Evolutionary conservation across 1,284 basidiomycete species (phyloP), one percentile per base, ranked within the genome.

Genomic region (Austropuccinia psidii): DNA sequence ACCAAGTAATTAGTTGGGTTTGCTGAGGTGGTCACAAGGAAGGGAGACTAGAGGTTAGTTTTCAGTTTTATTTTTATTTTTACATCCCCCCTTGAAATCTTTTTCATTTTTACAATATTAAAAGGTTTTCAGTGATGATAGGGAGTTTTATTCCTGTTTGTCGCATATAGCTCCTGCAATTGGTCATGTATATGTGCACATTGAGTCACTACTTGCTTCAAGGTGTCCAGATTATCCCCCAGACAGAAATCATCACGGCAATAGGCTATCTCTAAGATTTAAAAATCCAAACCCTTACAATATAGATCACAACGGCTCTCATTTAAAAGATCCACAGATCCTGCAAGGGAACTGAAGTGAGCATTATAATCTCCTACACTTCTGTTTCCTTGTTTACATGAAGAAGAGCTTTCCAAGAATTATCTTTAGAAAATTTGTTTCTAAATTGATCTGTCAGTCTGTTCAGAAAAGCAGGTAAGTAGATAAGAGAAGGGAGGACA

Each of bases 331-430:
- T 65, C 62, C 1, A 65, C 62, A 1, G 47, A 31, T 21, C 49
- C 45, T 2, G 49, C 62, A 2, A 65, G 29, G 4, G 62, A 65
- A 17, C 19, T 47, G n/a, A 49, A 65, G 2, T 29, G 15, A 21
- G 43, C 19, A 65, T 49, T 65, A 21, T 65, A 47, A 19, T 65
- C 62, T 17, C 47, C 62, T 31, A 65, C 43, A 9, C 27, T 31
- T n/a, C 15, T 19, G 0, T 29, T 2, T 2, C 62, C 41, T 29
- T 65, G 62, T 9, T 35, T 11, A 19, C 62, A 65, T 1, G 15
- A 17, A 2, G 41, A 65, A 29, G 1, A 17, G 19, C n/a, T 3
- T 45, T 9, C 24, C 37, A 45, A 4, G 62, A 39, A 35, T 47
- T 65, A 15, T 65, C 47, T 21, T 49, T 33, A 1, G 19, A 13